Evolutionary conservation across 2,329 filamentous ascomycete species (phyloP), one percentile per base, ranked within the genome.

Genomic region (Anisogramma anomala): DNA sequence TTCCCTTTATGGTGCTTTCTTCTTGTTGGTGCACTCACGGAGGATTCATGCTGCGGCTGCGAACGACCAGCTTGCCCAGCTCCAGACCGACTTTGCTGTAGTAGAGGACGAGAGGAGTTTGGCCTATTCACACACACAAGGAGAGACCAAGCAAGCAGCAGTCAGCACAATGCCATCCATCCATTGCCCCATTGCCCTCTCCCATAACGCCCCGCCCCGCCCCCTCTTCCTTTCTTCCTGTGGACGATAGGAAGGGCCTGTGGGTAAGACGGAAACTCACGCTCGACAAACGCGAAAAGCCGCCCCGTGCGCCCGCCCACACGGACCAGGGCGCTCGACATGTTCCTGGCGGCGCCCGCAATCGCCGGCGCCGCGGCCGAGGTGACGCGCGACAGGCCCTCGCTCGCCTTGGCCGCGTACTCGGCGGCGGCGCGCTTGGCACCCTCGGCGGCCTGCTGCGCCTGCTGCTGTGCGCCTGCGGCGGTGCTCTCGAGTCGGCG

Each of bases 61-160:
- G 77, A 71, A 87, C 86, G 52, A 96, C 77, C 53, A 95, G 74
- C 74, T 84, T 94, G 60, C 74, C 75, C 47, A 96, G 72, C 72
- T 98, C 91, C 50, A 88, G 68, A 55, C 74, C 83, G 59, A 96
- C 89, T 63, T 79, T 84, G 57, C 82, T 79, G 73, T 96, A 98
- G 77, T 95, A 95, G 60, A 93, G 60, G 50, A 87, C 81, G 48
- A 80, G 79, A 53, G 91, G 91, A 53, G 88, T 77, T 69, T 91
- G 74, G 64, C 79, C 89, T 95, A 59, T 35, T 33, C 14, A n/a
- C n/a, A n/a, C n/a, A n/a, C n/a, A n/a, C n/a, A n/a, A n/a, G n/a
- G n/a, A n/a, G n/a, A 18, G 20, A 19, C 13, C 23, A 46, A 31
- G 32, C 22, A 42, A 25, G 26, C 15, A 43, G 14, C 23, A 23